Evolutionary conservation across 176 grass and related monocot species (phyloP).

Genomic region (Tillandsia fasciculata): DNA sequence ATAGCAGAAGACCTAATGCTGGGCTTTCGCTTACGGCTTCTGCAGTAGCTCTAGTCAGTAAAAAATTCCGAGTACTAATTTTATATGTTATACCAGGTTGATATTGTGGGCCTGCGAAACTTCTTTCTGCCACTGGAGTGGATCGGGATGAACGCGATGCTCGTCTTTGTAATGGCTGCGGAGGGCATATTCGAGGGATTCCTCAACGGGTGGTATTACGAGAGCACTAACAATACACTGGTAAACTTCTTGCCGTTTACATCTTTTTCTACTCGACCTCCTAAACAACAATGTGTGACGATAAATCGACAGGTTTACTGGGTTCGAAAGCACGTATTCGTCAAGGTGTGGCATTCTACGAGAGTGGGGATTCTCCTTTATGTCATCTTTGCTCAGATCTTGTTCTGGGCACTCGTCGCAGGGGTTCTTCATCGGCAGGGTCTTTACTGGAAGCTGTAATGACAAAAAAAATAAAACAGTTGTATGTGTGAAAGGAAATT

Average conservation of each 20-base stretch:
- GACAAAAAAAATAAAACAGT: neutral
- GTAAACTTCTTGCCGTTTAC: conserved; percentile 18
- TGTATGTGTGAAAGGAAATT: neutral
- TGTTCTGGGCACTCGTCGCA: conserved; percentile 72
- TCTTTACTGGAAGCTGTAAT: conserved; percentile 86
- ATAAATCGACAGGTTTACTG: conserved; percentile 59
- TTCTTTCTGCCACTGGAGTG: conserved; percentile 49
- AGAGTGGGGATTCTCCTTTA: conserved; percentile 79
- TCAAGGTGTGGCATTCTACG: conserved; percentile 60
- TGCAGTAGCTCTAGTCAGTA: too few species aligned
- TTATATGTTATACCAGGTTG: conserved; percentile 31
- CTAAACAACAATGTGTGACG: neutral
- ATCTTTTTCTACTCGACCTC: neutral
- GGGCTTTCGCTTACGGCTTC: too few species aligned
- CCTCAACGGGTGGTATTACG: conserved; percentile 92
- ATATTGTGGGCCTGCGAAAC: conserved; percentile 36
- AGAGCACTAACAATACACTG: conserved; percentile 78
- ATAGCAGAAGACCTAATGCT: too few species aligned
- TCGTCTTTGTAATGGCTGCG: conserved; percentile 91
- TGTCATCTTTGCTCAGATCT: conserved; percentile 70
- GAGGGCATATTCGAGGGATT: conserved; percentile 94
- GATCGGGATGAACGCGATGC: conserved; percentile 97
- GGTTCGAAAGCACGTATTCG: conserved; percentile 81
- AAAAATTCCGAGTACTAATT: neutral
- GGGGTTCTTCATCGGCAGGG: conserved; percentile 52